Evolutionary conservation across 2,329 filamentous ascomycete species (phyloP), one percentile per base, ranked within the genome.

Genomic region (Diplodia sapinea): DNA sequence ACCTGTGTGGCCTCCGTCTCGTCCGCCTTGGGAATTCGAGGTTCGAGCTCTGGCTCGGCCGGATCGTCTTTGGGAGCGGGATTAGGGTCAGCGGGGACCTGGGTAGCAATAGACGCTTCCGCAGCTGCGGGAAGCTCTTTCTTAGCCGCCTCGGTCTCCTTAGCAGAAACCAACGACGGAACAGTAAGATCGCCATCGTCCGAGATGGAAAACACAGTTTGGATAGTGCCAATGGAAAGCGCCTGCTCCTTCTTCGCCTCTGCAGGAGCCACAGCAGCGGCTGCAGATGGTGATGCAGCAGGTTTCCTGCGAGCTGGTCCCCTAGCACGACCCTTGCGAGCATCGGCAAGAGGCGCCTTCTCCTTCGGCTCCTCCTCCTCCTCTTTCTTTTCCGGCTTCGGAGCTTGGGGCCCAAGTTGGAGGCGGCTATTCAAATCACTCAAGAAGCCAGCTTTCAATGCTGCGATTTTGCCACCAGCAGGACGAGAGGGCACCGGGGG

Each of bases 351-450:
- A n/a, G 94, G 93, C 12, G 86, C 88, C 78, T 93, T 92, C 74
- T 93, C 88, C 71, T 85, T 82, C 68, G 87, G 87, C 69, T 86
- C 84, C 2, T 79, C 51, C 47, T 69, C 54, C 38, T 81, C 79
- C 56, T 87, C 86, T 67, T 88, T 85, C 64, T 88, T 81, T 71
- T 94, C 90, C 74, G 91, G 90, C 82, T 93, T 94, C 1, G 89
- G 87, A 11, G 85, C 87, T 72, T 92, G 89, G n/a, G 94, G 94
- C 1, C 95, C 95, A 43, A 96, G 81, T 75, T 93, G 90, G 33
- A 99, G 83, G 59, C 93, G 91, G 73, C 93, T 94, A 79, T 98
- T 97, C 51, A 99, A 82, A 75, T 98, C 94, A 54, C 89, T 93
- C 85, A 99, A 88, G 79, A 99, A 98, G 3, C 92, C 93, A 47